A percentile compares a stretch with the other conserved stretches of the same genome.
Conservation (phyloP, 768 basidiomycete species). For the Arthromyces matolae region DNA sequence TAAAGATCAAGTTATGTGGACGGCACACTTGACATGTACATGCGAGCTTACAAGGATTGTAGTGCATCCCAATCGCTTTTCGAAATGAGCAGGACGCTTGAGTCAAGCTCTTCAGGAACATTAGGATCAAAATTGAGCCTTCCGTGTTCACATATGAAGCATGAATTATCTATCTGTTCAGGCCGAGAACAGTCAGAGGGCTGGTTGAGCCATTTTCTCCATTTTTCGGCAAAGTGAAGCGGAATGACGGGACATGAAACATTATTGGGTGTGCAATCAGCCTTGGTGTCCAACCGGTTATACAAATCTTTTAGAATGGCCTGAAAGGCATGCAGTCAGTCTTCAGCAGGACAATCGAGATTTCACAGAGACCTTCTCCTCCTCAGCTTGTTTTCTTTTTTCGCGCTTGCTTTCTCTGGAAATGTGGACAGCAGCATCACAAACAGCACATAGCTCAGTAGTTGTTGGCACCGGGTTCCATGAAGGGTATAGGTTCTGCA, state of each 20-base stretch:
- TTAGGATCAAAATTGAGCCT: constrained; percentile 66
- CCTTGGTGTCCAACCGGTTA: constrained; percentile 47
- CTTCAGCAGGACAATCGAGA: constrained; percentile 2
- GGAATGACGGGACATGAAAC: constrained; percentile 57
- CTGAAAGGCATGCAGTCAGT: constrained; percentile 32
- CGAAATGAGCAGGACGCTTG: constrained; percentile 52
- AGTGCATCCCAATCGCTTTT: constrained; percentile 64
- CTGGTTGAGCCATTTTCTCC: constrained; percentile 66
- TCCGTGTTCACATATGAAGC: constrained; percentile 66
- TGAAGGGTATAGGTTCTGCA: constrained; percentile 56
- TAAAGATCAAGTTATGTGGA: background rate
- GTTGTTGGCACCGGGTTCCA: constrained; percentile 58
- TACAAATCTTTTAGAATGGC: constrained; percentile 61
- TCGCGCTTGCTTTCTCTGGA: constrained; percentile 62
- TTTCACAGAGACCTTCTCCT: constrained; percentile 61
- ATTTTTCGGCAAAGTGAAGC: constrained; percentile 56
- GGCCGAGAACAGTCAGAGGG: constrained; percentile 58
- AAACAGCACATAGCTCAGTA: constrained; percentile 57
- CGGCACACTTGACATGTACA: background rate
- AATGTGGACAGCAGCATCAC: constrained; percentile 50
- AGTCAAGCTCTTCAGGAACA: constrained; percentile 52
- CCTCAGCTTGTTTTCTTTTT: constrained; percentile 62
- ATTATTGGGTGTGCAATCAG: constrained; percentile 42
- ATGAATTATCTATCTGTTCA: constrained; percentile 54
- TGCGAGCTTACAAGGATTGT: constrained; percentile 47